Percentiles rank a stretch among this genome's conserved stretches.
phyloP scores from a whole-genome alignment of 208 protist genomes.

The Strigomonas culicis region DNA sequence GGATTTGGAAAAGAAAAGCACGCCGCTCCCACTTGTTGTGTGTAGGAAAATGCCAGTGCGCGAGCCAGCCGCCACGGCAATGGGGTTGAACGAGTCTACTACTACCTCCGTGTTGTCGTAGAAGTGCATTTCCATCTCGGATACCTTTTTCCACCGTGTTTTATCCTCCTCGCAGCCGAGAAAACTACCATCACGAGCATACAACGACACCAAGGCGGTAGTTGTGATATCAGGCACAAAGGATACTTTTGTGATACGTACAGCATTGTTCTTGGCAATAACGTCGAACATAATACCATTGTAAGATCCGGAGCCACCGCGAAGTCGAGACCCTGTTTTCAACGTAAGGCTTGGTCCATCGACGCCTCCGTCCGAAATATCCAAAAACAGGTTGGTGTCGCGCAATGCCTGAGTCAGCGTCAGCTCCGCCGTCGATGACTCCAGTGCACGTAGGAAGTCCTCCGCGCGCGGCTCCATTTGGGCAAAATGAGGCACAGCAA shows the following conservation, averaged over 20 bases:
- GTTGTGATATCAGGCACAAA: constrained; percentile 82
- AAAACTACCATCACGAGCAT: constrained; percentile 65
- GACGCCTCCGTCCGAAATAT: constrained; percentile 28
- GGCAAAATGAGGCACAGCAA: constrained; percentile 27
- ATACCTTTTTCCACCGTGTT: constrained; percentile 49
- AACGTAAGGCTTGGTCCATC: constrained; percentile 57
- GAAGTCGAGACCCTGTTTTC: constrained; percentile 44
- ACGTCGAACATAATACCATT: constrained; percentile 92
- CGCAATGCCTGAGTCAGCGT: constrained; percentile 46
- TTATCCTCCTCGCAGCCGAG: constrained; percentile 56
- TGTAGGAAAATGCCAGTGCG: constrained; percentile 75
- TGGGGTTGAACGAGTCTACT: constrained; percentile 64
- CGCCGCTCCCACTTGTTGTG: constrained; percentile 74
- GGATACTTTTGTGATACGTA: constrained; percentile 65
- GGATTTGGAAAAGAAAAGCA: constrained; percentile 79
- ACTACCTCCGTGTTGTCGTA: constrained; percentile 47
- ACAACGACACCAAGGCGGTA: constrained; percentile 60
- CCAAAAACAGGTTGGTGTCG: constrained; percentile 45
- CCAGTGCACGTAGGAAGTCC: constrained; percentile 20
- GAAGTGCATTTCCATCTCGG: constrained; percentile 49
- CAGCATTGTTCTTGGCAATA: constrained; percentile 58
- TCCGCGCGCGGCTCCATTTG: constrained; percentile 26
- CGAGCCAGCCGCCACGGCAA: constrained; percentile 61
- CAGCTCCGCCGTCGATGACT: constrained; percentile 30
- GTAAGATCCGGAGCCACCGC: constrained; percentile 68